phyloP scores from a whole-genome alignment of 2,329 filamentous ascomycete genomes.

The Trichoderma atroviride region DNA sequence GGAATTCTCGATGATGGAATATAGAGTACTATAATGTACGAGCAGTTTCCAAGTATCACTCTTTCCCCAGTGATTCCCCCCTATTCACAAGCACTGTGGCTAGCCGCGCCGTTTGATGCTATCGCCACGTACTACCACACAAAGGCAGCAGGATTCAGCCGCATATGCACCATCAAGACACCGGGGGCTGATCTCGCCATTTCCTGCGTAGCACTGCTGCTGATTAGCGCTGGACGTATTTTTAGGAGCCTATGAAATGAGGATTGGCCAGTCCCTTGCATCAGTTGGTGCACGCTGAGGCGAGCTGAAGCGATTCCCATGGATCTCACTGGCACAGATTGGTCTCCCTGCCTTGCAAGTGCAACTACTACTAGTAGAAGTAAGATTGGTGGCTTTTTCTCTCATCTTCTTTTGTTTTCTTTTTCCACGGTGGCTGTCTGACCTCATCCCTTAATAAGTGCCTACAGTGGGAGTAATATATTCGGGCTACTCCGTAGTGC shows the following conservation, averaged over 20 bases:
- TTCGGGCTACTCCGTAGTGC: slow-evolving; percentile 18
- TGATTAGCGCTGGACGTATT: background rate
- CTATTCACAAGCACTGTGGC: background rate
- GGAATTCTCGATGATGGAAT: background rate
- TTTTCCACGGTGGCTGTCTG: slow-evolving; percentile 14
- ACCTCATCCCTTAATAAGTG: background rate
- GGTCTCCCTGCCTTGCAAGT: background rate
- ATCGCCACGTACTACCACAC: background rate
- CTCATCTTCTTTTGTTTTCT: background rate
- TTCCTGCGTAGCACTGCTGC: background rate
- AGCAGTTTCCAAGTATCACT: background rate
- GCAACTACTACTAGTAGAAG: too few species aligned
- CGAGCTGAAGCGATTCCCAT: slow-evolving; percentile 2
- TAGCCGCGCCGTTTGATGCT: background rate
- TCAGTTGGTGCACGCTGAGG: background rate
- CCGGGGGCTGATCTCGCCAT: background rate
- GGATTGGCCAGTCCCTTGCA: background rate
- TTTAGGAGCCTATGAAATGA: background rate
- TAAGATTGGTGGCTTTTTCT: background rate
- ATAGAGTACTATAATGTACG: background rate
- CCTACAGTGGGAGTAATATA: background rate
- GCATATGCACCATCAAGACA: background rate
- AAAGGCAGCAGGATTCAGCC: background rate
- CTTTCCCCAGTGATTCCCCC: background rate
- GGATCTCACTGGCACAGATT: background rate